phyloP scores from a whole-genome alignment of 2,329 filamentous ascomycete species.

The Sordariomycetes sp. region DNA sequence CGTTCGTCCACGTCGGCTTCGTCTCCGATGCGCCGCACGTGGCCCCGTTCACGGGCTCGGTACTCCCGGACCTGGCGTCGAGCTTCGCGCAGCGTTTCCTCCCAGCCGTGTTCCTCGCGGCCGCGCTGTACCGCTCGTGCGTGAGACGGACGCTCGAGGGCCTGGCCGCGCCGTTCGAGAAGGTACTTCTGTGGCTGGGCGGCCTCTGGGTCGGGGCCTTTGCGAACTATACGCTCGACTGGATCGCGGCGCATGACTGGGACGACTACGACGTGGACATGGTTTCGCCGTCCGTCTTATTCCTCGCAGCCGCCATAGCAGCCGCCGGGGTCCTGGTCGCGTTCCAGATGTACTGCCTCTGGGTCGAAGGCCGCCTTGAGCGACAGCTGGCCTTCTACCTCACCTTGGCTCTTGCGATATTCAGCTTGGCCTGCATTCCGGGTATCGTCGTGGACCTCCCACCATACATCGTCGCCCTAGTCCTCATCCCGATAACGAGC shows the following conservation, averaged over 20 bases:
- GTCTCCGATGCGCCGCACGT: constrained; percentile 53
- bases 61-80: constrained; percentile 49
- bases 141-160: constrained; percentile 44
- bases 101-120: constrained; percentile 57
- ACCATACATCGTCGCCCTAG: constrained; percentile 63
- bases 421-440: constrained; percentile 42
- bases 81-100: constrained; percentile 42
- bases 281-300: constrained; percentile 58
- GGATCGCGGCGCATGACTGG: constrained; percentile 61
- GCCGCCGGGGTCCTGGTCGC: constrained; percentile 29
- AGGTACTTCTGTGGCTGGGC: constrained; percentile 61
- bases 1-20: constrained; percentile 16
- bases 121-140: constrained; percentile 55
- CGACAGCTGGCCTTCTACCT: constrained; percentile 55
- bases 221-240: constrained; percentile 67
- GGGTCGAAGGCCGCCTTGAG: constrained; percentile 55
- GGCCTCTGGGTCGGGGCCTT: constrained; percentile 61
- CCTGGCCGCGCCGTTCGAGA: constrained; percentile 55
- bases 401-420: constrained; percentile 31
- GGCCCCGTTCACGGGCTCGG: constrained; percentile 44
- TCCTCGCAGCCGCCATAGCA: constrained; percentile 52
- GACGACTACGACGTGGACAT: constrained; percentile 59
- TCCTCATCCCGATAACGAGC: constrained; percentile 60
- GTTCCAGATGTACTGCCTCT: constrained; percentile 54
- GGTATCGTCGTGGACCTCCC: constrained; percentile 59